Evolutionary conservation across 148 eudicot genomes (phyloP), one percentile per base, ranked within the genome.

Genomic region (Agrostemma githago): DNA sequence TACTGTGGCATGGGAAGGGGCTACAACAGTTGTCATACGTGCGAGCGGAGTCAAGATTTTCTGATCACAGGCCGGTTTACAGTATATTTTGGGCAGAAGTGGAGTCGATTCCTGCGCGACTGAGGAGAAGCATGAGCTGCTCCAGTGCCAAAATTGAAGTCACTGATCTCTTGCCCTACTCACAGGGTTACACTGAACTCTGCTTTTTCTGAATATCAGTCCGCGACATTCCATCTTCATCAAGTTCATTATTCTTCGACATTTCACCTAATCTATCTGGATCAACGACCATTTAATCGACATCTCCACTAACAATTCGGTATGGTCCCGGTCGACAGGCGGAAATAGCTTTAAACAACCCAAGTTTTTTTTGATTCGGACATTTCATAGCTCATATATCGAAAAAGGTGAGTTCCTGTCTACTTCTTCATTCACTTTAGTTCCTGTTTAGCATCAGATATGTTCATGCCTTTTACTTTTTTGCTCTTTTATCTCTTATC

Each of bases 61-160:
- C 97, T 0, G 97, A 90, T 84, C 97, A 92, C 68, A 83, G 97
- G 79, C 97, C 97, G 0, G 97, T 92, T 51, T 92, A 82, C 79
- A 74, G 97, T 69, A 71, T 92, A 74, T 88, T 92, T 73, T 90
- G 96, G 96, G 93, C 96, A 3, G 97, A 92, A 80, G 92, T 90
- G 51, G 96, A 92, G 70, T 90, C 96, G 17, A 81, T 82, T 68
- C 97, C 90, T 46, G 90, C 83, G 54, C 78, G 86, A 6, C 74
- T 84, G 44, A 90, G 91, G 73, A 88, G 83, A 87, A 90, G 84
- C 79, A 81, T 80, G 89, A 88, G 89, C 39, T 85, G 83, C 77
- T 87, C 97, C 21, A 88, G 85, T 80, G 87, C 97, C 3, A 87
- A 87, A 65, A 76, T 90, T 62, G 96, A 84, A 79, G 96, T 84